phyloP scores from a whole-genome alignment of 331 rosid genomes.

The Pyrus hybrid region DNA sequence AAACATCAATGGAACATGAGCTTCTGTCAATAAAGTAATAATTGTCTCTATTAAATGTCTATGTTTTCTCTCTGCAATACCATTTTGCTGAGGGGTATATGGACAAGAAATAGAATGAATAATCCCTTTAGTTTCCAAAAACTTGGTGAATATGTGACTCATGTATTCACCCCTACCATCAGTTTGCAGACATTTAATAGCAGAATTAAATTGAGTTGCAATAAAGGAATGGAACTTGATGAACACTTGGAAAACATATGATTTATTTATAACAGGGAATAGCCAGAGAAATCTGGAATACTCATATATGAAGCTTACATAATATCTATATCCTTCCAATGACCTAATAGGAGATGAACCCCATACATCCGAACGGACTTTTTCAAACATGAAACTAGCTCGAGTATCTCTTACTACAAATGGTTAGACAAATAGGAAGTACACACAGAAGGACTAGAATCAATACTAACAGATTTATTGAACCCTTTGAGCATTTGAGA shows the following conservation, averaged over 20 bases:
- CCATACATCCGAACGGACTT: background rate
- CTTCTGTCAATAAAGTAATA: background rate
- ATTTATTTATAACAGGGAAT: background rate
- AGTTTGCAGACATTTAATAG: background rate
- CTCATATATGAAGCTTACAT: background rate
- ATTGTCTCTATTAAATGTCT: background rate
- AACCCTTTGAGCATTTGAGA: too few relatives aligned
- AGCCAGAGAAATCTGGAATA: background rate
- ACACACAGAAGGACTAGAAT: too few relatives aligned
- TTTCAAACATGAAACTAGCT: too few relatives aligned
- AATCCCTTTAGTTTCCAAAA: too few relatives aligned
- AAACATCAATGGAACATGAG: background rate
- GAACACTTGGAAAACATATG: background rate
- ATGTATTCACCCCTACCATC: too few relatives aligned
- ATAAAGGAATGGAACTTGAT: too few relatives aligned
- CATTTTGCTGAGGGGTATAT: background rate
- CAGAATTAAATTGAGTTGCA: background rate
- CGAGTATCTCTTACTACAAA: too few relatives aligned
- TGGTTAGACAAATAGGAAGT: too few relatives aligned
- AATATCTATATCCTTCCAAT: background rate
- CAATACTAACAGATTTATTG: too few relatives aligned
- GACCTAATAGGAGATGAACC: background rate
- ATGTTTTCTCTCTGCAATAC: background rate
- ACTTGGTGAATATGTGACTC: too few relatives aligned
- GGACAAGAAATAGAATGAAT: background rate